Evolutionary conservation across 169 alveolate species (phyloP).

Genomic region (Cryptosporidium felis): DNA sequence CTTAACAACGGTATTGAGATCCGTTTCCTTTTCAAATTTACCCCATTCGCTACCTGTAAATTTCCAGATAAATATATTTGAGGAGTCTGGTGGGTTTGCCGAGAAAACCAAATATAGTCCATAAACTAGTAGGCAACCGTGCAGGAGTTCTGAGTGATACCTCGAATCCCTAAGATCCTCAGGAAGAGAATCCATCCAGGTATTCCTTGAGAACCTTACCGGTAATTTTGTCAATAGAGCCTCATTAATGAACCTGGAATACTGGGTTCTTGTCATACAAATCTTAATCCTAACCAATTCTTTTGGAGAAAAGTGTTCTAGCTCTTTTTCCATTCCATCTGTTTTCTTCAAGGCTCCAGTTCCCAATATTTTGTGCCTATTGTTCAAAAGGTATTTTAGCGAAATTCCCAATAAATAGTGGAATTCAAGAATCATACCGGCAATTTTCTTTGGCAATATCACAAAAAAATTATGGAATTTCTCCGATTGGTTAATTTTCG

Average conservation of each 20-base stretch:
- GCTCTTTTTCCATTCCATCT: neutral
- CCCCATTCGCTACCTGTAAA: neutral
- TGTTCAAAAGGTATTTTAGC: neutral
- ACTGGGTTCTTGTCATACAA: constrained; percentile 62
- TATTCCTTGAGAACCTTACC: neutral
- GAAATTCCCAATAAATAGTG: constrained; percentile 20
- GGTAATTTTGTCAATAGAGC: constrained; percentile 15
- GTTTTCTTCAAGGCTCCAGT: neutral
- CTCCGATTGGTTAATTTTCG: constrained; percentile 10
- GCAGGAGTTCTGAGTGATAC: neutral
- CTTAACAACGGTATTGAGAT: neutral
- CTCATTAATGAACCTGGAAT: constrained; percentile 34
- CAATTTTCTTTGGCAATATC: constrained; percentile 23
- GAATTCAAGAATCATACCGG: neutral
- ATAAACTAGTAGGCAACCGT: constrained; percentile 6
- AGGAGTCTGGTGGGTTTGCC: neutral
- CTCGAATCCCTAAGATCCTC: neutral
- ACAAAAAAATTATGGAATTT: constrained; percentile 32
- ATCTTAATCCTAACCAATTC: constrained; percentile 9
- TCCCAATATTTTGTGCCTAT: neutral
- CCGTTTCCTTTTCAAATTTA: neutral
- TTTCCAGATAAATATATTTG: constrained; percentile 15
- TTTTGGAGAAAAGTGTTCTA: neutral
- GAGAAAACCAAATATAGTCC: constrained; percentile 30
- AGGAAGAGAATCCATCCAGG: neutral